Evolutionary conservation across 208 protist genomes (phyloP), one percentile per base, ranked within the genome.

Genomic region (Naegleria gruberi): DNA sequence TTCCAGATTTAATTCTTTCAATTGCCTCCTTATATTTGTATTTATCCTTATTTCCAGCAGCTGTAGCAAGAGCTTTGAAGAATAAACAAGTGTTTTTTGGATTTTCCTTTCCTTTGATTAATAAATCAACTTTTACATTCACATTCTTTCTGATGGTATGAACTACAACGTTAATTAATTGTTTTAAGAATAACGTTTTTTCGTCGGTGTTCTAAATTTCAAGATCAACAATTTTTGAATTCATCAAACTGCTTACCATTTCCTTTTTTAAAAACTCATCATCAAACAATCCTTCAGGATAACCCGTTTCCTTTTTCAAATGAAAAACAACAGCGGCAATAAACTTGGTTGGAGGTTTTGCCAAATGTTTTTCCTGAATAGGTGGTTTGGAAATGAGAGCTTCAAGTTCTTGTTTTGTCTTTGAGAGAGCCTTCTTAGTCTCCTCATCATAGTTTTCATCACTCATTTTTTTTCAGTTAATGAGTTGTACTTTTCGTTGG

Each of bases 1-100:
- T 46, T 42, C 83, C 83, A 37, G 83, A 87, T 37, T 87, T 87
- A 10, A 87, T 57, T 37, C 37, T 46, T 23, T 46, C 83, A 5
- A 87, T 57, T 10, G 44, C 83, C 37, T 87, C 30, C 12, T 57
- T 46, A 5, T 42, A 87, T 57, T 87, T 7, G 40, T 57, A 87
- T 40, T 87, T 87, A 17, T 87, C 83, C n/a, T 87, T 87, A 37
- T 87, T 87, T 40, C 37, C 37, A 15, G 87, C 87, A 1, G 46
- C 42, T 19, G 65, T 43, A 15, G 46, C 87, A 1, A 90, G n/a
- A 0, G 40, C 40, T 84, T 41, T 4, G 23, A 90, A 84, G n/a
- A 82, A 90, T 41, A 57, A 23, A 90, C 10, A 30, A 34, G 30
- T 74, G 7, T 82, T 84, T 73, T 90, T 42, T 41, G 87, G 43